These are phyloP conservation scores for Escovopsis weberi DNA, from an alignment of 2,329 filamentous ascomycete species.

Conservation along the genomic window DNA sequence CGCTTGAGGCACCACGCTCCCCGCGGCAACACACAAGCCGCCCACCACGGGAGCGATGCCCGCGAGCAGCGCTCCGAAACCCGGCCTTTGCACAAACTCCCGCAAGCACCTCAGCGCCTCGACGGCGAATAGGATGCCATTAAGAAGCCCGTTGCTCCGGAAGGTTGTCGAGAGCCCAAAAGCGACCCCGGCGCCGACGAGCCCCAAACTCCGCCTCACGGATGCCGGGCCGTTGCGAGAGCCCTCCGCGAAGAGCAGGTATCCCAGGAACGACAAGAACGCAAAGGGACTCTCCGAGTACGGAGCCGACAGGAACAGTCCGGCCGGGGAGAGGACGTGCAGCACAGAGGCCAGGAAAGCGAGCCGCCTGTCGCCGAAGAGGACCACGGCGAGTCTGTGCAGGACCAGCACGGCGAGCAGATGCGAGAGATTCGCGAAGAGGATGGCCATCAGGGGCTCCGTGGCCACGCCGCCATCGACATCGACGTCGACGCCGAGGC, in stretches of 20 bases:
- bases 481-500: slow-evolving; percentile 4
- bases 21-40: slow-evolving; percentile 52
- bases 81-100: slow-evolving; percentile 13
- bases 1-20: slow-evolving; percentile 57
- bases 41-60: slow-evolving; percentile 47
- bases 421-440: slow-evolving; percentile 60
- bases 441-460: slow-evolving; percentile 43
- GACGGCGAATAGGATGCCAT: slow-evolving; percentile 59
- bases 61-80: slow-evolving; percentile 29
- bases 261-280: slow-evolving; percentile 59
- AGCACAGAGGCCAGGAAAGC: slow-evolving; percentile 57
- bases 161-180: slow-evolving; percentile 63
- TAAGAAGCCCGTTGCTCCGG: slow-evolving; percentile 76
- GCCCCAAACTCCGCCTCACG: slow-evolving; percentile 28
- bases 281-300: slow-evolving; percentile 74
- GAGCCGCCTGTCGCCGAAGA: slow-evolving; percentile 38
- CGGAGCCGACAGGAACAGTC: slow-evolving; percentile 76
- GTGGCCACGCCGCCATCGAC: slow-evolving; percentile 6
- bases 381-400: slow-evolving; percentile 45
- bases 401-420: slow-evolving; percentile 59
- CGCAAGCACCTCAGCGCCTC: slow-evolving; percentile 32
- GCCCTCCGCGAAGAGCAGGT: slow-evolving; percentile 49
- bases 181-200: slow-evolving; percentile 47
- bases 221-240: slow-evolving; percentile 12
- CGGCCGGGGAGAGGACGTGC: slow-evolving; percentile 75